These are phyloP conservation scores for Simplicillium sp. DNA, from an alignment of 2,329 filamentous ascomycete species.

Conservation along the genomic window DNA sequence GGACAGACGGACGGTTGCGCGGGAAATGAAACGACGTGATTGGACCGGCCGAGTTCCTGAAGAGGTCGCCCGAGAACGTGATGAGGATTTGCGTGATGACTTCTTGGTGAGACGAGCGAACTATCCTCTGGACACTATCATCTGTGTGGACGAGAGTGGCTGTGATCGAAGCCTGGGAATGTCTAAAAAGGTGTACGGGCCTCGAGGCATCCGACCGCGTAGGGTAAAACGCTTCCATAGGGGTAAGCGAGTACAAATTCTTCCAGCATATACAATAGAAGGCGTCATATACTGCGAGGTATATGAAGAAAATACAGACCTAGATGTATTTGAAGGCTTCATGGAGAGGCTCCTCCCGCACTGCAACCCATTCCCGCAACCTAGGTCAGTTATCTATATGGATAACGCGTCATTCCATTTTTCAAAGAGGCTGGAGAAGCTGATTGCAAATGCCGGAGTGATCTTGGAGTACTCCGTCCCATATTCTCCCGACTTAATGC, in stretches of 20 bases:
- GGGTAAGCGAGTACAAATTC: background rate
- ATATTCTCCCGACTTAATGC: background rate
- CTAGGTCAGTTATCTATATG: background rate
- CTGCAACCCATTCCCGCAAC: constrained; percentile 1
- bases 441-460: constrained; percentile 1
- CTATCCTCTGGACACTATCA: background rate
- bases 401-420: constrained; percentile 1
- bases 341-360: background rate
- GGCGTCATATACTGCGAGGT: background rate
- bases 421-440: constrained; percentile 1
- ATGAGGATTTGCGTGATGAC: background rate
- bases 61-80: background rate
- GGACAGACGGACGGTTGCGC: background rate
- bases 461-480: background rate
- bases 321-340: background rate
- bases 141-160: background rate
- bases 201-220: background rate
- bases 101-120: background rate
- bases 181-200: background rate
- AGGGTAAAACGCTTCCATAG: background rate
- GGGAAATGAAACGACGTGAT: background rate
- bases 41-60: background rate
- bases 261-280: background rate
- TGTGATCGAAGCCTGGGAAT: background rate
- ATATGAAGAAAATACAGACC: background rate